These are phyloP conservation scores for Alternaria angustiovoidea DNA, from an alignment of 2,329 filamentous ascomycete genomes.

Conservation along the genomic window DNA sequence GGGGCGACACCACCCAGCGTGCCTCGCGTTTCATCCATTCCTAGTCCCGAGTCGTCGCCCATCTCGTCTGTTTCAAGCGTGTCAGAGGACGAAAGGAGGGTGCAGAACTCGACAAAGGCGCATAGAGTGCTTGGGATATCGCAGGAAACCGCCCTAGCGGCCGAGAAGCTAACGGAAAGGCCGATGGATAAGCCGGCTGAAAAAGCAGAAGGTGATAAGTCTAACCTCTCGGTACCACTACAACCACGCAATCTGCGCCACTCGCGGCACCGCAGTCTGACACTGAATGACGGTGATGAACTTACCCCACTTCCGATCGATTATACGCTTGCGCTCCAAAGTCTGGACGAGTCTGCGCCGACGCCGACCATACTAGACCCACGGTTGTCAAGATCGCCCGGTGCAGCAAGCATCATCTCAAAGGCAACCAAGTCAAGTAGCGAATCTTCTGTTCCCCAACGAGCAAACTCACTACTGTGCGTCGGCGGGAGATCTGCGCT, in stretches of 20 bases:
- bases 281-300: constrained; percentile 45
- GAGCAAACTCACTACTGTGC: constrained; percentile 37
- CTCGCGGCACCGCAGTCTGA: constrained; percentile 42
- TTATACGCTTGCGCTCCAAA: constrained; percentile 50
- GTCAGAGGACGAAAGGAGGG: constrained; percentile 34
- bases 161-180: constrained; percentile 21
- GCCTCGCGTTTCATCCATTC: constrained; percentile 44
- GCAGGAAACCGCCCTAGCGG: constrained; percentile 23
- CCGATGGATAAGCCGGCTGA: constrained; percentile 7
- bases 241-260: constrained; percentile 34
- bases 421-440: constrained; percentile 30
- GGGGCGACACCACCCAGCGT: constrained; percentile 49
- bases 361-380: constrained; percentile 19
- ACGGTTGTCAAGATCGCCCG: constrained; percentile 19
- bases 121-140: constrained; percentile 53
- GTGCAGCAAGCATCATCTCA: constrained; percentile 30
- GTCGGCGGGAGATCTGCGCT: constrained; percentile 45
- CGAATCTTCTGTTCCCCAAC: constrained; percentile 25
- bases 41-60: constrained; percentile 41
- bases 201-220: constrained; percentile 7
- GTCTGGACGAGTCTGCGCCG: constrained; percentile 35
- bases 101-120: constrained; percentile 49
- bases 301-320: constrained; percentile 50
- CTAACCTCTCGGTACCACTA: constrained; percentile 18
- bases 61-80: constrained; percentile 45